Conservation (phyloP, 345 rosid species). For the Euphorbia lathyris region DNA sequence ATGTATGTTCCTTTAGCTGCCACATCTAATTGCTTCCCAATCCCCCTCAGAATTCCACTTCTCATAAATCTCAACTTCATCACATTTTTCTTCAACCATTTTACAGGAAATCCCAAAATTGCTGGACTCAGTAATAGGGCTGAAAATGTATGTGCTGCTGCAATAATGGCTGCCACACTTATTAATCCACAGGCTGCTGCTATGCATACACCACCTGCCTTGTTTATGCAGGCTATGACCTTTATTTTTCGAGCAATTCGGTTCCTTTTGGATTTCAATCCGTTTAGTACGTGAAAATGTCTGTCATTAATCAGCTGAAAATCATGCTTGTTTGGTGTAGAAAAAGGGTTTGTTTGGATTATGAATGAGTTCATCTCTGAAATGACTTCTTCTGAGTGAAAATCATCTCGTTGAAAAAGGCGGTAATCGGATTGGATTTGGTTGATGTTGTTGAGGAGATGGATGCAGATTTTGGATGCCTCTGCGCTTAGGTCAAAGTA, state of each 20-base stretch:
- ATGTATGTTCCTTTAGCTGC: conserved; percentile 45
- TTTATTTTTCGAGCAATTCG: conserved; percentile 32
- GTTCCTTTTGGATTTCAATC: conserved; percentile 30
- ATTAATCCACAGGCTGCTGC: conserved; percentile 34
- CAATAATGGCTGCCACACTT: conserved; percentile 24
- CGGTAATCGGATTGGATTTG: conserved; percentile 22
- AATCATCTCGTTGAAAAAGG: conserved; percentile 18
- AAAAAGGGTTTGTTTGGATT: conserved; percentile 28
- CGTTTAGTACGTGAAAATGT: conserved; percentile 21
- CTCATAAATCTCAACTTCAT: conserved; percentile 14
- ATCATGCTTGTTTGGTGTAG: conserved; percentile 25
- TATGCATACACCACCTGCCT: conserved; percentile 31
- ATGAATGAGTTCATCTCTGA: conserved; percentile 23
- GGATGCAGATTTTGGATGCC: conserved; percentile 40
- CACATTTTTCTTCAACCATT: conserved; percentile 27
- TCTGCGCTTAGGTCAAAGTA: conserved; percentile 44
- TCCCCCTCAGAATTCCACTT: conserved; percentile 24
- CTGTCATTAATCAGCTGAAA: conserved; percentile 31
- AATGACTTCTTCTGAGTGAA: conserved; percentile 13
- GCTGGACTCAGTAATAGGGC: conserved; percentile 32
- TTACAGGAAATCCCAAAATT: conserved; percentile 26
- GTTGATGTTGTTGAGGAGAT: conserved; percentile 28
- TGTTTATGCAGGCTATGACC: conserved; percentile 23
- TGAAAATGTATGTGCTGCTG: conserved; percentile 39
- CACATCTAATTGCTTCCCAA: conserved; percentile 36